A percentile compares a stretch with the other conserved stretches of the same genome.
Evolutionary conservation across 1,139 yeast species (phyloP).

Genomic region (Candida sp.): DNA sequence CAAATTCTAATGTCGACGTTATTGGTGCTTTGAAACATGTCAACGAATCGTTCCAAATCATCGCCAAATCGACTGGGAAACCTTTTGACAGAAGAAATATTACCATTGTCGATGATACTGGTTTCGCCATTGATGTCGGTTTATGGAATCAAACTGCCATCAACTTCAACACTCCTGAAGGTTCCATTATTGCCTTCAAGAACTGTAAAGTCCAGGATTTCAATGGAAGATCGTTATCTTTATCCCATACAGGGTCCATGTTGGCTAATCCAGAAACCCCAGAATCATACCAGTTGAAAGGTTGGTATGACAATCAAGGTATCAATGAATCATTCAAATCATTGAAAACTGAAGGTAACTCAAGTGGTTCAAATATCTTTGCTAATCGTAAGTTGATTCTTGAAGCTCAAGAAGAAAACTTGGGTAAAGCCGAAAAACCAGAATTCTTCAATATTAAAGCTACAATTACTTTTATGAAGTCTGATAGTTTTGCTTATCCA

Average conservation of each 20-base stretch:
- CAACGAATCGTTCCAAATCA: slow-evolving; percentile 70
- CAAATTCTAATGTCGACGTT: slow-evolving; percentile 76
- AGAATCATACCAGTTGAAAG: slow-evolving; percentile 84
- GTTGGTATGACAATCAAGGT: slow-evolving; percentile 93
- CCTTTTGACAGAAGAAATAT: slow-evolving; percentile 91
- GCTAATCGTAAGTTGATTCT: slow-evolving; percentile 61
- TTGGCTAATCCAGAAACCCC: slow-evolving; percentile 82
- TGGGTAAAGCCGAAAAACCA: slow-evolving; percentile 73
- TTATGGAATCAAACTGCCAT: slow-evolving; percentile 89
- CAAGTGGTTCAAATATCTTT: slow-evolving; percentile 25
- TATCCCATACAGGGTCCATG: slow-evolving; percentile 76
- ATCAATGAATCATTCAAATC: slow-evolving; percentile 57
- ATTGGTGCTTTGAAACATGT: slow-evolving; percentile 82
- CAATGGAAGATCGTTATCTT: slow-evolving; percentile 80
- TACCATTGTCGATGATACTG: slow-evolving; percentile 80
- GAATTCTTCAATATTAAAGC: slow-evolving; percentile 80
- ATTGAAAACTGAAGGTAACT: slow-evolving; percentile 40
- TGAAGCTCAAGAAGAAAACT: slow-evolving; percentile 64
- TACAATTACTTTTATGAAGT: slow-evolving; percentile 64
- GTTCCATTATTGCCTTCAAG: slow-evolving; percentile 88
- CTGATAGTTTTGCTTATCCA: slow-evolving; percentile 81
- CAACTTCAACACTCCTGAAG: slow-evolving; percentile 70
- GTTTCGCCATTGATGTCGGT: slow-evolving; percentile 73
- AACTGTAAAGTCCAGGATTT: slow-evolving; percentile 90
- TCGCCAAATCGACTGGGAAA: slow-evolving; percentile 91